phyloP scores from a whole-genome alignment of 2,329 filamentous ascomycete species.

The Penicillium sp. region DNA sequence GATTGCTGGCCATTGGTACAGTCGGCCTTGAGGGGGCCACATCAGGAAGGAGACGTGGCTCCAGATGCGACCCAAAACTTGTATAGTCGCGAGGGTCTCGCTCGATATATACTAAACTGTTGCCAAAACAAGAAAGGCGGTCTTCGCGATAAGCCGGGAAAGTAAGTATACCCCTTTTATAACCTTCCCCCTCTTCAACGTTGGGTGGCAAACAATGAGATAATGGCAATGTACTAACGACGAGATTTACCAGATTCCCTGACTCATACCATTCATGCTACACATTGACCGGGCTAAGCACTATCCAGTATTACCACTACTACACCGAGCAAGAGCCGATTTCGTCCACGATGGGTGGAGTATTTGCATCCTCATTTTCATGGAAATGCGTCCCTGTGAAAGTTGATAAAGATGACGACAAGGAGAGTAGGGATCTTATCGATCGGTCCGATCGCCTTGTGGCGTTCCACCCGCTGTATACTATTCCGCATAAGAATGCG shows the following conservation, averaged over 20 bases:
- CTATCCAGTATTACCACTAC: constrained; percentile 64
- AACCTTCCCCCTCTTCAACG: constrained; percentile 13
- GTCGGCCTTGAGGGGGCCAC: constrained; percentile 63
- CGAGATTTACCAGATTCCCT: constrained; percentile 53
- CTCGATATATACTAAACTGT: constrained; percentile 84
- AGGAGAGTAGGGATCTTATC: constrained; percentile 33
- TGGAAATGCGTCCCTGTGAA: constrained; percentile 41
- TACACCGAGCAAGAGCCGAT: constrained; percentile 32
- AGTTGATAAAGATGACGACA: constrained; percentile 47
- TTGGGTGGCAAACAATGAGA: constrained; percentile 24
- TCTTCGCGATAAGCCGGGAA: constrained; percentile 87
- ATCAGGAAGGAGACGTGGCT: constrained; percentile 21
- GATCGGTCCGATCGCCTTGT: constrained; percentile 57
- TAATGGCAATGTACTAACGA: background rate
- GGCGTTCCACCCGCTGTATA: constrained; percentile 78
- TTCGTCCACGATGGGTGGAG: constrained; percentile 27
- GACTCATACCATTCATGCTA: constrained; percentile 95
- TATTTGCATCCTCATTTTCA: constrained; percentile 35
- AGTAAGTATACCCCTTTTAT: constrained; percentile 52
- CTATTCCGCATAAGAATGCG: constrained; percentile 69
- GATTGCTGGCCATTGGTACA: constrained; percentile 91
- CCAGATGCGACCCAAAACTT: constrained; percentile 30
- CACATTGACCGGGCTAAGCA: constrained; percentile 79
- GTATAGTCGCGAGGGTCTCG: constrained; percentile 82
- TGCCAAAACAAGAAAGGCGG: constrained; percentile 78